Conservation (phyloP, 2,329 filamentous ascomycete species). For the Pyrenochaeta sp. region DNA sequence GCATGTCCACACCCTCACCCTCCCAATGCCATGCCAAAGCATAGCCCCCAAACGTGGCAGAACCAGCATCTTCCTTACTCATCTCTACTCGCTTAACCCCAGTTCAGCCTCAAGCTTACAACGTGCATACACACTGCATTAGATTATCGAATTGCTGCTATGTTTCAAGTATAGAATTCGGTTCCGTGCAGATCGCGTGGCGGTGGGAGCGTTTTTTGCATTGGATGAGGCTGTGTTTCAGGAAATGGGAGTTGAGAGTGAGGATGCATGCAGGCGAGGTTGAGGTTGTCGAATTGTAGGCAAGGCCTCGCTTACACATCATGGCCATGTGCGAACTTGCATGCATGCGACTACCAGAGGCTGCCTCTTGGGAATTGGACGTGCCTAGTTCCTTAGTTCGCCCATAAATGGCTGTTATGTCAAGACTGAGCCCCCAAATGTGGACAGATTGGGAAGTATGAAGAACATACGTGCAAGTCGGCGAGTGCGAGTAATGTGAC, state of each 20-base stretch:
- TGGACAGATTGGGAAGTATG: background rate
- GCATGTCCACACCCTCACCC: background rate
- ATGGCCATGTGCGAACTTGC: background rate
- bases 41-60: background rate
- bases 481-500: background rate
- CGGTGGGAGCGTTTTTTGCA: background rate
- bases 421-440: background rate
- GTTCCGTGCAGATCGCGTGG: background rate
- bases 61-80: background rate
- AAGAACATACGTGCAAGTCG: background rate
- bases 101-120: background rate
- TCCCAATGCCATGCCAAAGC: background rate
- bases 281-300: background rate
- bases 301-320: background rate
- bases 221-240: background rate
- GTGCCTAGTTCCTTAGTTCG: background rate
- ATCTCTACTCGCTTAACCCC: background rate
- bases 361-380: background rate
- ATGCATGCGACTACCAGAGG: background rate
- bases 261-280: background rate
- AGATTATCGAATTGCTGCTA: background rate
- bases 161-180: background rate
- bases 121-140: background rate
- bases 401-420: background rate
- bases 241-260: background rate